Percentiles rank a stretch among this genome's conserved stretches.
Conservation (phyloP, 2,329 filamentous ascomycete genomes). For the Parafenestella ontariensis region DNA sequence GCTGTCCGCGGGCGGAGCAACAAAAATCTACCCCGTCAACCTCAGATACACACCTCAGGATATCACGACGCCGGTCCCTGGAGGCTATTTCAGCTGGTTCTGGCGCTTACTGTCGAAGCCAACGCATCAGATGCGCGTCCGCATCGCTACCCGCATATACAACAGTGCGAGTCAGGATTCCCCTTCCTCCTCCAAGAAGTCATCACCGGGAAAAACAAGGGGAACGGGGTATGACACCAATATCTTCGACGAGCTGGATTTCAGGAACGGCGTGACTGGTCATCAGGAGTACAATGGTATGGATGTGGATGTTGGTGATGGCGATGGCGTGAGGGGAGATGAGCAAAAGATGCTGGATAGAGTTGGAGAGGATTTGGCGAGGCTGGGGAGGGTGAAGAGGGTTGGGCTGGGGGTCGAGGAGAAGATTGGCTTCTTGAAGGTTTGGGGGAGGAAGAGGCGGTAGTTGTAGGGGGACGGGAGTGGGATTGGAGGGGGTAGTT, state of each 20-base stretch:
- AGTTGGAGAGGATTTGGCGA: constrained; percentile 84
- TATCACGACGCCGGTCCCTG: constrained; percentile 87
- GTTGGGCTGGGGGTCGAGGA: constrained; percentile 84
- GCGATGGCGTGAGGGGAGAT: constrained; percentile 34
- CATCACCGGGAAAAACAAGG: constrained; percentile 14
- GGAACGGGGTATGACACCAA: constrained; percentile 40
- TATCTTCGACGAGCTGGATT: constrained; percentile 40
- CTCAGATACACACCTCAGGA: constrained; percentile 88
- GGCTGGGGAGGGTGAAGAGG: constrained; percentile 85
- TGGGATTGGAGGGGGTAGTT: not conserved
- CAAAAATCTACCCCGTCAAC: constrained; percentile 88
- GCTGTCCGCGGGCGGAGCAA: constrained; percentile 68
- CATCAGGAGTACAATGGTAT: constrained; percentile 23
- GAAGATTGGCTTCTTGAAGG: constrained; percentile 81
- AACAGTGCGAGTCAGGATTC: constrained; percentile 39
- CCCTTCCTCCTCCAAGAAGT: constrained; percentile 9
- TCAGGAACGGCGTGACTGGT: constrained; percentile 26
- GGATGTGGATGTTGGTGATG: constrained; percentile 15
- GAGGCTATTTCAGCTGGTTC: constrained; percentile 73
- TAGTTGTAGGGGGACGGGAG: not conserved
- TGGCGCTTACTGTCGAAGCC: constrained; percentile 87
- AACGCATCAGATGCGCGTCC: constrained; percentile 87
- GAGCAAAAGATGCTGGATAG: constrained; percentile 78
- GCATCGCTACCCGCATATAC: constrained; percentile 79
- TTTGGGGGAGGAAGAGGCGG: constrained; percentile 62